Evolutionary conservation across 2,329 filamentous ascomycete species (phyloP), one percentile per base, ranked within the genome.

Genomic region (Amesomyces nigricolor): DNA sequence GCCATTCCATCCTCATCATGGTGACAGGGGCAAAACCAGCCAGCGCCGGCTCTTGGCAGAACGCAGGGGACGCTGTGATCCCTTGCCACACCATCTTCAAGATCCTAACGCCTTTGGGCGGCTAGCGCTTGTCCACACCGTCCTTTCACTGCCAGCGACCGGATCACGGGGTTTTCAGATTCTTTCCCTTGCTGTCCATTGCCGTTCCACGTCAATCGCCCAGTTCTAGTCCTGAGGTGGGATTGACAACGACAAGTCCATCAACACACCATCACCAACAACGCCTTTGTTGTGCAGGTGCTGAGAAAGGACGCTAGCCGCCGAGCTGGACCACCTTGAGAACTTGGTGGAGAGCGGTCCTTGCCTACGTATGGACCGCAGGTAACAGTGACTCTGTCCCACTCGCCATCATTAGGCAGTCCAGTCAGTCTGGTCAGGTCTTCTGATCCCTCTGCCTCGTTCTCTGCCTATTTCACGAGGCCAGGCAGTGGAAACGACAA

Each of bases 311-410:
- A 59, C 51, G 50, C 53, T 47, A 48, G 51, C 47, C 47, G 14
- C 38, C 14, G 39, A 10, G 43, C 46, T 49, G 52, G 46, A 39
- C 38, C 52, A 22, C 46, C 17, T 16, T 39, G 9, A 19, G 9
- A 14, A 13, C 19, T 40, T 50, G 49, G 53, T 53, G 43, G 44
- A 48, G 16, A n/a, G 14, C 19, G 16, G 30, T 51, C 40, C 54
- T 51, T 13, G 47, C n/a, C 26, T 45, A 26, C 22, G 22, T 26
- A 17, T 56, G 51, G 57, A 38, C 48, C 30, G 32, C 39, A 19
- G 50, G 57, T 47, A 47, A 51, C 42, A 48, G 51, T 49, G 51
- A 58, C 39, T 35, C 57, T 40, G 57, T 59, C 51, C 57, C 54
- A 47, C 57, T 22, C 4, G 26, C 30, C 39, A 51, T 19, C 16